Percentiles rank a stretch among this genome's conserved stretches.
These are phyloP conservation scores for Stephania cephalantha DNA, from an alignment of 164 flowering plant species.

Conservation along the genomic window DNA sequence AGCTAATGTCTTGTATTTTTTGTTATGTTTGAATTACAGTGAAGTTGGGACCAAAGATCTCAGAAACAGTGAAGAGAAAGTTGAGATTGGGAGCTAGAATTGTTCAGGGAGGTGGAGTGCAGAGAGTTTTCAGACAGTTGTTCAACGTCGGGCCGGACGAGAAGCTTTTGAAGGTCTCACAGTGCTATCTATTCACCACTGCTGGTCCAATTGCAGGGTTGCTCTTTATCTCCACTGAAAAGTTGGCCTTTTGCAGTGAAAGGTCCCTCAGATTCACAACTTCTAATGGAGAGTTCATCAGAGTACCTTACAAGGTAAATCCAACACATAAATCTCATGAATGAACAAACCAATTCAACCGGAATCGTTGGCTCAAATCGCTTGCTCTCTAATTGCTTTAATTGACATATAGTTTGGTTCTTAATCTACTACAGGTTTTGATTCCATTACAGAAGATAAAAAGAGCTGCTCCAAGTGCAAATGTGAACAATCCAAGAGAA, in stretches of 20 bases:
- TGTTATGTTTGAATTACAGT: slow-evolving; percentile 24
- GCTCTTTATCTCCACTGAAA: slow-evolving; percentile 43
- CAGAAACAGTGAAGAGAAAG: slow-evolving; percentile 42
- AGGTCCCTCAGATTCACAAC: slow-evolving; percentile 31
- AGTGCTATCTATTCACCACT: slow-evolving; percentile 46
- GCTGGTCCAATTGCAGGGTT: slow-evolving; percentile 53
- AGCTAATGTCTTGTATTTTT: not conserved
- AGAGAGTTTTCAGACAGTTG: slow-evolving; percentile 28
- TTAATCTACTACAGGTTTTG: slow-evolving; percentile 31
- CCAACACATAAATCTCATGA: not conserved
- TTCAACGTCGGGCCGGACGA: slow-evolving; percentile 35
- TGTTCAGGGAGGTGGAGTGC: slow-evolving; percentile 39
- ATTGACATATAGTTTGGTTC: not conserved
- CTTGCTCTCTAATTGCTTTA: not conserved
- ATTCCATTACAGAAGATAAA: slow-evolving; percentile 38
- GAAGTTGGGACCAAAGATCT: slow-evolving; percentile 35
- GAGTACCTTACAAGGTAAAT: slow-evolving; percentile 41
- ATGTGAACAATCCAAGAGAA: slow-evolving; percentile 32
- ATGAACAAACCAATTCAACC: not conserved
- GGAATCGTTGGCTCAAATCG: not conserved
- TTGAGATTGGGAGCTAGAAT: slow-evolving; percentile 42
- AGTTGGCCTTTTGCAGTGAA: slow-evolving; percentile 44
- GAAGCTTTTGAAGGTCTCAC: slow-evolving; percentile 40
- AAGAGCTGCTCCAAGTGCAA: slow-evolving; percentile 27
- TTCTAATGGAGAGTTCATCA: slow-evolving; percentile 23